phyloP scores from a whole-genome alignment of 2,329 filamentous ascomycete species.

The Colletotrichum sublineola region DNA sequence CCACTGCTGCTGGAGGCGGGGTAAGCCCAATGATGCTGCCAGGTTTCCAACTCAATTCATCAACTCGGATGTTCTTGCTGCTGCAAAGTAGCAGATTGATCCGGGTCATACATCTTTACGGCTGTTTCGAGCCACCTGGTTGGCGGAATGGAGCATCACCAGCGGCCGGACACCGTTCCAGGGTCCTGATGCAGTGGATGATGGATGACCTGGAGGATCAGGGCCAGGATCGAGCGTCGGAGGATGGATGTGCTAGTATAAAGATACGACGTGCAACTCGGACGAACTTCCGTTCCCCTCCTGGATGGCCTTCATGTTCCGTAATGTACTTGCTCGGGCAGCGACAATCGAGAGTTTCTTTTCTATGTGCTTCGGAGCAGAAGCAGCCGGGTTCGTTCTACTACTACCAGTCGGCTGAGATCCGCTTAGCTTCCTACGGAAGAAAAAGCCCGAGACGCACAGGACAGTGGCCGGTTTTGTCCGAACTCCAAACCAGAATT shows the following conservation, averaged over 20 bases:
- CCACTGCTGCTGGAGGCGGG: conserved; percentile 4
- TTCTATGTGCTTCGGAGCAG: conserved; percentile 5
- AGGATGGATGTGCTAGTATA: conserved; percentile 9
- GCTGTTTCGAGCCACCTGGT: conserved; percentile 6
- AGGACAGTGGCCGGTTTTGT: conserved; percentile 31
- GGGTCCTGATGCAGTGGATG: conserved; percentile 32
- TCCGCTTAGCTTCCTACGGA: conserved; percentile 11
- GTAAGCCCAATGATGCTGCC: neutral
- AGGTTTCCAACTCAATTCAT: neutral
- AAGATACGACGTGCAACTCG: neutral
- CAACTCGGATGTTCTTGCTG: neutral
- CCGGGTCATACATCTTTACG: neutral
- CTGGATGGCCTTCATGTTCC: neutral
- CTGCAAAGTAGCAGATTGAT: neutral
- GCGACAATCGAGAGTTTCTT: neutral
- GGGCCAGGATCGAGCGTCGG: conserved; percentile 25
- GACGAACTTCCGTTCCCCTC: neutral
- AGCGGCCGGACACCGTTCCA: conserved; percentile 17
- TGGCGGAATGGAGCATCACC: conserved; percentile 9
- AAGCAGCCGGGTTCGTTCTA: conserved; percentile 22
- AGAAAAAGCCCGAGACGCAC: conserved; percentile 29
- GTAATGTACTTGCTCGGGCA: neutral
- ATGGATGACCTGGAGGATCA: conserved; percentile 30
- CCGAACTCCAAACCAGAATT: conserved; percentile 29
- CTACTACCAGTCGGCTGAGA: conserved; percentile 18